Percentiles rank a stretch among this genome's conserved stretches.
Conservation (phyloP, 1,284 basidiomycete species). For the Hemileia vastatrix region DNA sequence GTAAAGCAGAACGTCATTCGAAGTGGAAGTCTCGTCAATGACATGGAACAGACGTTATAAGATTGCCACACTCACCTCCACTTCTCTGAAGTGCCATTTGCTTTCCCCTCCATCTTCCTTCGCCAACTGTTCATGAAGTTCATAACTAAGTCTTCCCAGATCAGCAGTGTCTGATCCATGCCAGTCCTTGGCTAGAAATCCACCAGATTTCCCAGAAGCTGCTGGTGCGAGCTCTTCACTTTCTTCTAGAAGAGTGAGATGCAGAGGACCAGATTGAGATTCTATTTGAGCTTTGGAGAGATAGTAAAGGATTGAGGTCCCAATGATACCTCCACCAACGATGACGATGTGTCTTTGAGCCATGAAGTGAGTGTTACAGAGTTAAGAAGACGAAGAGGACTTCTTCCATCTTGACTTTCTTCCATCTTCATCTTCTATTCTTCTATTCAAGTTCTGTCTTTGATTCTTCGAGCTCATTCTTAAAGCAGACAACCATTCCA, state of each 20-base stretch:
- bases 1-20: too few species aligned
- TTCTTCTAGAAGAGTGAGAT: conserved; percentile 25
- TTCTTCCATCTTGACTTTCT: too few species aligned
- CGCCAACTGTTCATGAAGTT: conserved; percentile 36
- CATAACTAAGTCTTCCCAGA: conserved; percentile 36
- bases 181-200: conserved; percentile 42
- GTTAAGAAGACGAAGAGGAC: too few species aligned
- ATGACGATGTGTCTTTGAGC: too few species aligned
- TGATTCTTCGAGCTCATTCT: too few species aligned
- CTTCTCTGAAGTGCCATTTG: conserved; percentile 40
- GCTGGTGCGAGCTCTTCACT: conserved; percentile 31
- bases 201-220: conserved; percentile 40
- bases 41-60: too few species aligned
- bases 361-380: too few species aligned
- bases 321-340: too few species aligned
- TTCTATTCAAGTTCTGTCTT: too few species aligned
- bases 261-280: not conserved
- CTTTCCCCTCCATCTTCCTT: conserved; percentile 30
- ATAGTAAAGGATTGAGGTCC: conserved; percentile 10
- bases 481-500: too few species aligned
- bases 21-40: too few species aligned
- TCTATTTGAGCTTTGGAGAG: not conserved
- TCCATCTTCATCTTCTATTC: too few species aligned
- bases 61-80: not conserved
- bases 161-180: conserved; percentile 37